Conservation (phyloP, 1,284 basidiomycete genomes). For the Phellopilus nigrolimitatus region DNA sequence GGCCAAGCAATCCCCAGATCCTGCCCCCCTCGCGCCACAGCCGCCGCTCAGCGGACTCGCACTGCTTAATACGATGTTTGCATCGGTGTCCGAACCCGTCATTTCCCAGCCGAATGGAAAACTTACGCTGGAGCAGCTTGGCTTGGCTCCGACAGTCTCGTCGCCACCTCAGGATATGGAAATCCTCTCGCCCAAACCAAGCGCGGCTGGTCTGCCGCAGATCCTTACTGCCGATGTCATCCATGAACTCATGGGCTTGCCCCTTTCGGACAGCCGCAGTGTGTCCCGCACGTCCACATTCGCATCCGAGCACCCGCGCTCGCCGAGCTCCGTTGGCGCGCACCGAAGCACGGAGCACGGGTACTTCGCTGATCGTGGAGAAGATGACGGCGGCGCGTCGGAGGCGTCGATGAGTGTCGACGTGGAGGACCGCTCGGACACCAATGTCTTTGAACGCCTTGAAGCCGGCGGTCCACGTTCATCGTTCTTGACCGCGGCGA, state of each 20-base stretch:
- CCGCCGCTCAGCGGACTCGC: conserved; percentile 21
- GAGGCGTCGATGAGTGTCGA: conserved; percentile 14
- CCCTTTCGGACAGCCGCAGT: conserved; percentile 12
- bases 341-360: conserved; percentile 14
- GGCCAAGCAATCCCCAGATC: conserved; percentile 5
- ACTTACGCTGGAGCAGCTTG: conserved; percentile 8
- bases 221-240: conserved; percentile 19
- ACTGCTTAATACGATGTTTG: conserved; percentile 27
- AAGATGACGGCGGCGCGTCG: conserved; percentile 16
- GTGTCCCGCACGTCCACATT: conserved; percentile 17
- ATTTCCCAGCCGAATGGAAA: conserved; percentile 1
- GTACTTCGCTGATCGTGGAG: conserved; percentile 18
- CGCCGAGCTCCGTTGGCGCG: conserved; percentile 14
- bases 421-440: neutral
- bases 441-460: conserved; percentile 3
- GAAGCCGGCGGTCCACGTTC: neutral
- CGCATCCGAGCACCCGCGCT: conserved; percentile 11
- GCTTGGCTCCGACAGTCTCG: conserved; percentile 6
- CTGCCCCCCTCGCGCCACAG: conserved; percentile 11
- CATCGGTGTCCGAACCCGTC: conserved; percentile 20
- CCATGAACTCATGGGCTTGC: conserved; percentile 19
- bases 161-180: conserved; percentile 15
- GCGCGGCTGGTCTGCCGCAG: conserved; percentile 16
- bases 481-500: conserved; percentile 10
- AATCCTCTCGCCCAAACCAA: conserved; percentile 19